Percentiles rank a stretch among this genome's conserved stretches.
Evolutionary conservation across 1,139 yeast genomes (phyloP).

Genomic region (Scheffersomyces cryptocercus): DNA sequence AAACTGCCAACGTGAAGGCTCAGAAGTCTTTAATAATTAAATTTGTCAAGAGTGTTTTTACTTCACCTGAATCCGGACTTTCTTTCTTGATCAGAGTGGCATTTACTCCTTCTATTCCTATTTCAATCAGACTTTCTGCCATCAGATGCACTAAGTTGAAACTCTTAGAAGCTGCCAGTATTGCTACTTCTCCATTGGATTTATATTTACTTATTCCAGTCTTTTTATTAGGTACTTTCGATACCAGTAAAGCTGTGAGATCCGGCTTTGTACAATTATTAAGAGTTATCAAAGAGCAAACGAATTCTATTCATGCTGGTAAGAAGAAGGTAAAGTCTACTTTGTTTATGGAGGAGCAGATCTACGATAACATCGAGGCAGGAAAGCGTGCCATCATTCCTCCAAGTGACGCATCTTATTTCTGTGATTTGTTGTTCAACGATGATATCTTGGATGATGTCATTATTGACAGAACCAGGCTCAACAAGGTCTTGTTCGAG

Average conservation of each 20-base stretch:
- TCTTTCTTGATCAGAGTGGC: constrained; percentile 62
- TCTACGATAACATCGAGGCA: constrained; percentile 42
- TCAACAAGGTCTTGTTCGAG: constrained; percentile 27
- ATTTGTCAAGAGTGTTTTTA: constrained; percentile 25
- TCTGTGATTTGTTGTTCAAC: constrained; percentile 45
- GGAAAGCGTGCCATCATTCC: constrained; percentile 54
- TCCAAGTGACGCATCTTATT: constrained; percentile 59
- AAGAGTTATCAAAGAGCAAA: constrained; percentile 17
- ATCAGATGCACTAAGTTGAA: constrained; percentile 38
- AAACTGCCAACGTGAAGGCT: constrained; percentile 8
- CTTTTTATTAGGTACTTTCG: constrained; percentile 36
- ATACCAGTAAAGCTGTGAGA: constrained; percentile 30
- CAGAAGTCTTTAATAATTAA: constrained; percentile 17
- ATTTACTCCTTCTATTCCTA: constrained; percentile 58
- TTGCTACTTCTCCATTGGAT: constrained; percentile 18
- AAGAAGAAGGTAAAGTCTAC: constrained; percentile 23
- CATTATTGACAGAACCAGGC: constrained; percentile 29
- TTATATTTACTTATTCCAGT: constrained; percentile 41
- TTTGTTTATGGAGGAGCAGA: constrained; percentile 41
- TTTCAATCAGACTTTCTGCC: constrained; percentile 52
- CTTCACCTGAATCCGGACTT: constrained; percentile 36
- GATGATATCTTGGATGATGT: constrained; percentile 28
- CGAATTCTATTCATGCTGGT: constrained; percentile 17
- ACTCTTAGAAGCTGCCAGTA: constrained; percentile 34
- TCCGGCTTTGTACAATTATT: constrained; percentile 26